Percentiles rank a stretch among this genome's conserved stretches.
Evolutionary conservation across 495 filamentous ascomycete species (phyloP).

Genomic region (Aspergillus sparsus): DNA sequence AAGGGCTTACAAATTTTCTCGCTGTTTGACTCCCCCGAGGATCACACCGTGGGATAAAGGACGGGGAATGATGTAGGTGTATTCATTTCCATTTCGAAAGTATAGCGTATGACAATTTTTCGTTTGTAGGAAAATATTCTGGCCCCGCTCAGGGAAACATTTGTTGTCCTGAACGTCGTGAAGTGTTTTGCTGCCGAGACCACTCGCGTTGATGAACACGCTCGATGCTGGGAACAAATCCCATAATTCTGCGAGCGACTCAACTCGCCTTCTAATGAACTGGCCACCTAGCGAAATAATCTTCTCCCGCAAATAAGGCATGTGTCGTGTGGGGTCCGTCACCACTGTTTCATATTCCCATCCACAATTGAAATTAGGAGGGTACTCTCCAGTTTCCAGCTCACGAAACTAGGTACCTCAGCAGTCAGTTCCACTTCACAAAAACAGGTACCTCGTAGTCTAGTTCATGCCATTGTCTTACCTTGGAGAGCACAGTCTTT

Average conservation of each 20-base stretch:
- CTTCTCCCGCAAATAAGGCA: slow-evolving; percentile 40
- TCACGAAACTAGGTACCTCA: slow-evolving; percentile 37
- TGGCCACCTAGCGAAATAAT: slow-evolving; percentile 37
- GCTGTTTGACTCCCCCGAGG: slow-evolving; percentile 50
- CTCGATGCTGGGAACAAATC: slow-evolving; percentile 40
- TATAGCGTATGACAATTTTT: slow-evolving; percentile 37
- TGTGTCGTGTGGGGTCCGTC: slow-evolving; percentile 45
- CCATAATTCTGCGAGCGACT: slow-evolving; percentile 42
- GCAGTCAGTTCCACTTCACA: too few species aligned
- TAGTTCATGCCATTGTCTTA: slow-evolving; percentile 14
- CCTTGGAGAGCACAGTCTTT: slow-evolving; percentile 41
- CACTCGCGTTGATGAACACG: slow-evolving; percentile 49
- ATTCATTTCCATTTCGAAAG: slow-evolving; percentile 49
- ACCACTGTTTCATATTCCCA: slow-evolving; percentile 47
- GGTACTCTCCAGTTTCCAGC: slow-evolving; percentile 37
- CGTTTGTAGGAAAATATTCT: slow-evolving; percentile 44
- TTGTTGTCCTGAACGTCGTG: slow-evolving; percentile 41
- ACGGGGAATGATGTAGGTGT: slow-evolving; percentile 55
- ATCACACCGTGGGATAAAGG: slow-evolving; percentile 44
- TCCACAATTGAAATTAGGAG: slow-evolving; percentile 37
- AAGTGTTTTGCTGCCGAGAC: slow-evolving; percentile 39
- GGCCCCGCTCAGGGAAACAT: slow-evolving; percentile 46
- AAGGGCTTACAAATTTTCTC: slow-evolving; percentile 37
- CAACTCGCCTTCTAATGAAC: slow-evolving; percentile 42
- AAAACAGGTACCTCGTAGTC: too few species aligned